A percentile compares a stretch with the other conserved stretches of the same genome.
Conservation (phyloP, 768 basidiomycete species). For the Lentinula lateritia region DNA sequence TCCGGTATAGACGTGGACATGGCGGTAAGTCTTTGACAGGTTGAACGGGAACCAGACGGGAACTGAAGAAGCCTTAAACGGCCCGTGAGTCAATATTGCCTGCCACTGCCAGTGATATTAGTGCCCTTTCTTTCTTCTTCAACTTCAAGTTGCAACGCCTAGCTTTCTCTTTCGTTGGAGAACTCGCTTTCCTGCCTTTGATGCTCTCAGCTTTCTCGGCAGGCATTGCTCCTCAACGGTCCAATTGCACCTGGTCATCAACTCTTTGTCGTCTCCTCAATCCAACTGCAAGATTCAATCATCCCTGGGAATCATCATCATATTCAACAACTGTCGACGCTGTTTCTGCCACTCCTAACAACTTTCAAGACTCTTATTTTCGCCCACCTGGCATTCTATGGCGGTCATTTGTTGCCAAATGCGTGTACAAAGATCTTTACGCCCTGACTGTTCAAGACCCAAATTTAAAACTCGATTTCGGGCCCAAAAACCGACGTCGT, state of each 20-base stretch:
- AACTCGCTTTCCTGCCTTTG: not conserved
- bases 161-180: too few species aligned
- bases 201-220: not conserved
- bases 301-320: not conserved
- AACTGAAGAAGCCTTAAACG: too few species aligned
- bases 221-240: not conserved
- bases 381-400: not conserved
- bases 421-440: not conserved
- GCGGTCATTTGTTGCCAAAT: not conserved
- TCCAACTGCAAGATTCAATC: not conserved
- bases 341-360: not conserved
- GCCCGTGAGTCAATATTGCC: not conserved
- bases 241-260: not conserved
- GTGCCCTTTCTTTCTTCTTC: not conserved
- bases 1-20: slow-evolving; percentile 22
- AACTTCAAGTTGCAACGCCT: too few species aligned
- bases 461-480: too few species aligned
- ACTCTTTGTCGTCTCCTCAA: not conserved
- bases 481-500: not conserved
- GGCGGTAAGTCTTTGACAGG: not conserved
- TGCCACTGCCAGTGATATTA: not conserved
- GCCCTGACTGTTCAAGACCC: not conserved
- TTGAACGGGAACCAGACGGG: too few species aligned
- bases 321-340: not conserved
- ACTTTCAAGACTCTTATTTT: not conserved